Evolutionary conservation across 2,329 filamentous ascomycete species (phyloP).

Genomic region (Emydomyces testavorans): DNA sequence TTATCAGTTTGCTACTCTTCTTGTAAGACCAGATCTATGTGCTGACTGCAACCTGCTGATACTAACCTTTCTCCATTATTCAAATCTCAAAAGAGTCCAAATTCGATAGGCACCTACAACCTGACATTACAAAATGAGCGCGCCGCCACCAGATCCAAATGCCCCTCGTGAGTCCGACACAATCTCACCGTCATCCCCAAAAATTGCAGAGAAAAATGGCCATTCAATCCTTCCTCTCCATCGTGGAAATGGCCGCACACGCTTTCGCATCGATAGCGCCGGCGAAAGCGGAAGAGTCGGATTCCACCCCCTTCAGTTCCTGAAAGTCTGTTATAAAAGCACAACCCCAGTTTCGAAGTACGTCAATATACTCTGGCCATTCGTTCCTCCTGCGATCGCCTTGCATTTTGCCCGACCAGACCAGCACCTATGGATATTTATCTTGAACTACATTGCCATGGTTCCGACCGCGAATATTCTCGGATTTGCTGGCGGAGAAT

Average conservation of each 20-base stretch:
- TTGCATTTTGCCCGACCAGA: slow-evolving; percentile 47
- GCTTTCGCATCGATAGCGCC: slow-evolving; percentile 30
- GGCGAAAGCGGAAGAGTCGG: slow-evolving; percentile 60
- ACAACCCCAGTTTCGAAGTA: slow-evolving; percentile 51
- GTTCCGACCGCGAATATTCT: slow-evolving; percentile 64
- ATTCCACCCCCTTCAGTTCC: slow-evolving; percentile 52
- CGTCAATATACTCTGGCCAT: slow-evolving; percentile 63
- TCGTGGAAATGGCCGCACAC: slow-evolving; percentile 17
- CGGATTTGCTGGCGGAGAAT: slow-evolving; percentile 60
- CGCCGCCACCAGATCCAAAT: neutral
- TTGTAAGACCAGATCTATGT: neutral
- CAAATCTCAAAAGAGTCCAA: neutral
- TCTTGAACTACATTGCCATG: slow-evolving; percentile 65
- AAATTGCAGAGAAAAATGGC: neutral
- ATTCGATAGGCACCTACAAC: neutral
- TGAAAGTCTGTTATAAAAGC: slow-evolving; percentile 53
- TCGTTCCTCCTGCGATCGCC: slow-evolving; percentile 61
- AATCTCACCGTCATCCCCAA: neutral
- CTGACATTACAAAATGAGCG: neutral
- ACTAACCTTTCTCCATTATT: neutral
- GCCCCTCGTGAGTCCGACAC: neutral
- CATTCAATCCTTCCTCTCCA: slow-evolving; percentile 20
- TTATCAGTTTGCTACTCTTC: neutral
- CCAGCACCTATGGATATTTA: slow-evolving; percentile 53
- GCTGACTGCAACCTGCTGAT: neutral